These are phyloP conservation scores for Penicillium verhagenii DNA, from an alignment of 495 filamentous ascomycete genomes.

Conservation along the genomic window DNA sequence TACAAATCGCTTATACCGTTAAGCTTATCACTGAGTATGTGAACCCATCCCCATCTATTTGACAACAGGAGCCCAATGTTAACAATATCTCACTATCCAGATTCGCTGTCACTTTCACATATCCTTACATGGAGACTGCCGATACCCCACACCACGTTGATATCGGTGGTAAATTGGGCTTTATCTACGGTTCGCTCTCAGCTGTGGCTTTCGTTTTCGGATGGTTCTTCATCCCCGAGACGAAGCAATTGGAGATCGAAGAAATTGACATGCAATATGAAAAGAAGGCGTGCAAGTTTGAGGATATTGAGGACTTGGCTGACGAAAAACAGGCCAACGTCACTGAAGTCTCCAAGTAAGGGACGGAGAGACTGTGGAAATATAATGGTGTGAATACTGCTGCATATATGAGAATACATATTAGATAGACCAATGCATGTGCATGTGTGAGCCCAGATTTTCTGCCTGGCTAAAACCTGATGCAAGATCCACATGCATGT, in stretches of 20 bases:
- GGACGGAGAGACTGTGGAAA: background rate
- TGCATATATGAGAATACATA: no score
- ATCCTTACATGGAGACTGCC: slow-evolving; percentile 20
- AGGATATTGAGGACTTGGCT: background rate
- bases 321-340: background rate
- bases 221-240: slow-evolving; percentile 18
- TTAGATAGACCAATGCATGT: no score
- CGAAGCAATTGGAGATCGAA: slow-evolving; percentile 10
- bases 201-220: slow-evolving; percentile 15
- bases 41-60: background rate
- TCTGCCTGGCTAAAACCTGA: no score
- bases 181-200: slow-evolving; percentile 24
- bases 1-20: slow-evolving; percentile 20
- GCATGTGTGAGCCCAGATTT: no score
- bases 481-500: no score
- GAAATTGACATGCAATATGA: slow-evolving; percentile 16
- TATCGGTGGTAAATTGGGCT: slow-evolving; percentile 21
- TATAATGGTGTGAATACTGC: no score
- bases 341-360: background rate
- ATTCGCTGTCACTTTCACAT: slow-evolving; percentile 24
- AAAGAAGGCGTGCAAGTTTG: background rate
- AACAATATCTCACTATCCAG: no score
- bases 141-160: slow-evolving; percentile 16
- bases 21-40: slow-evolving; percentile 24
- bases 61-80: no score